phyloP scores from a whole-genome alignment of 1,139 yeast genomes.

The Debaryomyces fabryi region DNA sequence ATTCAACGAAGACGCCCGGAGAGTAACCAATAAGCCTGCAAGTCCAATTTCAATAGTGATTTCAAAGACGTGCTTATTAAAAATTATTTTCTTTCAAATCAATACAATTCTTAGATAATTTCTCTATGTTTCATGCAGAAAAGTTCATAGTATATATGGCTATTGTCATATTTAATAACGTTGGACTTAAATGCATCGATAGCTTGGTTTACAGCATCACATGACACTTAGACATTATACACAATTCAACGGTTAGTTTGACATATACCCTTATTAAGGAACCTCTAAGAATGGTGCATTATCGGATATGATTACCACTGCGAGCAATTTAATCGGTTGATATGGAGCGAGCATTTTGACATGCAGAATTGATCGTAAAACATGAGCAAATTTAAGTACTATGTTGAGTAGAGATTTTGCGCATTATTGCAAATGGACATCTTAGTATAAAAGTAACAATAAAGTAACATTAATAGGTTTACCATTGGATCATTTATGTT shows the following conservation, averaged over 20 bases:
- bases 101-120: too few relatives aligned
- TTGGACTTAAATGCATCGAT: neutral
- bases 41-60: too few relatives aligned
- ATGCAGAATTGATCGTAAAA: neutral
- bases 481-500: neutral
- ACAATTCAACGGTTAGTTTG: neutral
- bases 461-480: neutral
- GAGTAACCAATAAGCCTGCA: neutral
- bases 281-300: neutral
- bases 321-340: neutral
- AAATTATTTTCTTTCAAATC: too few relatives aligned
- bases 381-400: neutral
- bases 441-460: neutral
- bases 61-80: too few relatives aligned
- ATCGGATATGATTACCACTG: neutral
- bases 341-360: neutral
- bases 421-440: neutral
- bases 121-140: neutral
- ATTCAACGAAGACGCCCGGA: too few relatives aligned
- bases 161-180: neutral
- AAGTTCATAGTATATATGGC: neutral
- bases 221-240: neutral
- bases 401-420: neutral
- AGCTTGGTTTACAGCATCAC: neutral
- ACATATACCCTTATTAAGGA: neutral